A percentile compares a stretch with the other conserved stretches of the same genome.
Conservation (phyloP, 441 rosid genomes). For the Brassica balearica region DNA sequence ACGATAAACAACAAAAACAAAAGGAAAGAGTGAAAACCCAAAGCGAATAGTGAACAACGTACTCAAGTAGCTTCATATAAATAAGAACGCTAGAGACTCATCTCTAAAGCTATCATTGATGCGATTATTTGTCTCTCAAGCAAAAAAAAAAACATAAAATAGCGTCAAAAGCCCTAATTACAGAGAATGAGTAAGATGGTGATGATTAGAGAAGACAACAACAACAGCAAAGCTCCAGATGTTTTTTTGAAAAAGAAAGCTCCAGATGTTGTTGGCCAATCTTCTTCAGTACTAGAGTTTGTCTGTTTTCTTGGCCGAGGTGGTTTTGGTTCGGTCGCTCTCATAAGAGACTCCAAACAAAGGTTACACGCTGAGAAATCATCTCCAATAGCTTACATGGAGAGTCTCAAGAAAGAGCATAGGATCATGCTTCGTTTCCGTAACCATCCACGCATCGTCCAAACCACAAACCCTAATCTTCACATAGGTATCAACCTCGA, state of each 20-base stretch:
- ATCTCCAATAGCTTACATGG: not conserved
- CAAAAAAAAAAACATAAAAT: not conserved
- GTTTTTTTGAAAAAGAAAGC: not conserved
- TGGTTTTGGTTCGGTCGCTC: constrained; percentile 15
- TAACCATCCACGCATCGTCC: constrained; percentile 17
- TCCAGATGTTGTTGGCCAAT: not conserved
- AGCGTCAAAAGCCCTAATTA: not conserved
- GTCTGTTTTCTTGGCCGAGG: constrained; percentile 22
- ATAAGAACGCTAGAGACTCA: not conserved
- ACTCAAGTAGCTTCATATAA: not conserved
- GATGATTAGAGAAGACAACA: not conserved
- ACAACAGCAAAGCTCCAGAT: not conserved
- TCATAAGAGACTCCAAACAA: not conserved
- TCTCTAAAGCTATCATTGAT: not conserved
- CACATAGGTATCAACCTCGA: not conserved
- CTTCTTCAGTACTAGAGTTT: not conserved
- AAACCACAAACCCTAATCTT: not conserved
- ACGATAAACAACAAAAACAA: not conserved
- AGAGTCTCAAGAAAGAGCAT: constrained; percentile 12
- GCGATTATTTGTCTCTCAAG: not conserved
- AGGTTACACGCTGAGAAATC: constrained; percentile 8
- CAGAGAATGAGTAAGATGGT: not conserved
- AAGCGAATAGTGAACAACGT: not conserved
- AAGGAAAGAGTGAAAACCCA: not conserved
- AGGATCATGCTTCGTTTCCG: constrained; percentile 17